Evolutionary conservation across 2,329 filamentous ascomycete species (phyloP), one percentile per base, ranked within the genome.

Genomic region (Didymella sp.): DNA sequence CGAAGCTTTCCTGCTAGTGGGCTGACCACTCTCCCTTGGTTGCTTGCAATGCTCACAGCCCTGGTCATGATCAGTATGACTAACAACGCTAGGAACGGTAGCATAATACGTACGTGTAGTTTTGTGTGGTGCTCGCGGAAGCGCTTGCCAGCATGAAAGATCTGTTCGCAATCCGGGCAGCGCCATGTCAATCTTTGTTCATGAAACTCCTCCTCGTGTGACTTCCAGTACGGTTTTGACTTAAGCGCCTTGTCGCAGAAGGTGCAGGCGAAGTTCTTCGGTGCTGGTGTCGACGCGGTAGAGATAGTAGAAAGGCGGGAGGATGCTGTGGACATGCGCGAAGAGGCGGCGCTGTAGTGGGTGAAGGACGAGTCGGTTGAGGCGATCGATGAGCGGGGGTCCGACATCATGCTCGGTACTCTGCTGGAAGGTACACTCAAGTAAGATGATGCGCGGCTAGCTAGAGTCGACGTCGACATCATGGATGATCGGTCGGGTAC

Each of bases 71-170:
- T 73, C 58, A 72, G 68, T 22, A 43, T 19, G 12, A 33, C 38
- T 19, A 12, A 33, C 38, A 33, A 33, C 27, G 22, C 15, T 22
- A 7, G 19, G 17, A 3, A 3, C 11, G 35, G 7, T 2, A n/a
- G 45, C 21, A 17, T 17, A 11, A 13, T 41, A 58, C 84, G 82
- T 68, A 85, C 72, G 68, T 88, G 86, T 56, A 85, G 84, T 53
- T 86, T 84, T 67, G 86, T 87, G 76, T 88, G 86, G 62, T 88
- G 86, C 71, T 88, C 85, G 63, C 87, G 87, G 73, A 89, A 88
- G 4, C 85, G 86, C 71, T 88, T 88, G 63, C 86, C 85, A 9
- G 86, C 85, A 80, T 85, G 87, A 73, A 89, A 88, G 68, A 85
- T 86, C 66, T 87, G 84, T 73, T 88, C 87, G 75, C 87, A 89